A percentile compares a stretch with the other conserved stretches of the same genome.
These are phyloP conservation scores for Zasmidium citrigriseum DNA, from an alignment of 2,329 filamentous ascomycete species.

Conservation along the genomic window DNA sequence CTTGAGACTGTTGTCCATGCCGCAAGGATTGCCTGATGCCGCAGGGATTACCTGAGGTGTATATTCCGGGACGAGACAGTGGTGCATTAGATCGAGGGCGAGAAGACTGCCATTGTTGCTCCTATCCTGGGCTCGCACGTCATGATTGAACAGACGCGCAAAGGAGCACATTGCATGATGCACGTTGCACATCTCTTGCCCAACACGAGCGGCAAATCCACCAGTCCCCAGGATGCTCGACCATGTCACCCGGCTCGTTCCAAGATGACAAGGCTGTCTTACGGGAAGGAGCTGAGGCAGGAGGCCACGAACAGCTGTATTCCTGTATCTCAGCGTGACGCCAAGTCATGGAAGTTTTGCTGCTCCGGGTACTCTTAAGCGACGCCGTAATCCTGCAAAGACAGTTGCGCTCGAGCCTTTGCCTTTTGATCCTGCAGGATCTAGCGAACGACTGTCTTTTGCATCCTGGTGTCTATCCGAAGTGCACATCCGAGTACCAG, in stretches of 20 bases:
- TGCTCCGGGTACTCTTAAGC: not conserved
- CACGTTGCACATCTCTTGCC: not conserved
- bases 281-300: not conserved
- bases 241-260: not conserved
- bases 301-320: not conserved
- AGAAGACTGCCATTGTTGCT: not conserved
- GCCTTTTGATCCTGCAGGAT: conserved; percentile 5
- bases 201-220: not conserved
- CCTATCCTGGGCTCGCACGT: not conserved
- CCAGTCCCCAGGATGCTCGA: not conserved
- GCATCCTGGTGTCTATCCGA: not conserved
- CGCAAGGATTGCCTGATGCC: no score
- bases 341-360: not conserved
- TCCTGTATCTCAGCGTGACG: not conserved
- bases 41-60: not conserved
- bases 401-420: not conserved
- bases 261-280: not conserved
- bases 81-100: not conserved
- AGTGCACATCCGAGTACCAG: not conserved
- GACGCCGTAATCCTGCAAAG: not conserved
- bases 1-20: no score
- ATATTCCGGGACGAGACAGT: not conserved
- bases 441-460: conserved; percentile 1
- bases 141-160: not conserved
- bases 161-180: not conserved